Evolutionary conservation across 2,329 filamentous ascomycete species (phyloP).

Genomic region (Xylaria sp.): DNA sequence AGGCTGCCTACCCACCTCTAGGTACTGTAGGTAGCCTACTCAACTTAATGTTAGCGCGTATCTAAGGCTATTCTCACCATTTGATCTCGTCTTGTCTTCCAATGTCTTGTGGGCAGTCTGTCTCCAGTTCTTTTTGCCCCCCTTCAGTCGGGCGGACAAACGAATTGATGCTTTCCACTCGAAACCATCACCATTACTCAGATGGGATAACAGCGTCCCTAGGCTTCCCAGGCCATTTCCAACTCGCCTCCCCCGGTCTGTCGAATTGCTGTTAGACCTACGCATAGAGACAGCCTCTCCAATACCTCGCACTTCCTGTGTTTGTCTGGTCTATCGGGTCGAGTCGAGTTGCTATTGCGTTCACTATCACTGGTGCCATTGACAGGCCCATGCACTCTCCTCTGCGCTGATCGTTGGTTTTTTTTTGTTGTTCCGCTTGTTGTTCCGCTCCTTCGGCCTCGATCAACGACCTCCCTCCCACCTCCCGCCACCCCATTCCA

Average conservation of each 20-base stretch:
- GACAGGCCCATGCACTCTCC: slow-evolving; percentile 16
- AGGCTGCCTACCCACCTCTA: too few species aligned
- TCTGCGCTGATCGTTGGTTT: slow-evolving; percentile 12
- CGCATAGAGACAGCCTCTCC: neutral
- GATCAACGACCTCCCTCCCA: slow-evolving; percentile 4
- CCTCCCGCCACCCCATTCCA: slow-evolving; percentile 9
- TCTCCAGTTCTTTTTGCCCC: slow-evolving; percentile 9
- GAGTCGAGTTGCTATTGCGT: neutral
- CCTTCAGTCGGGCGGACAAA: slow-evolving; percentile 11
- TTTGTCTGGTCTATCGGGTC: slow-evolving; percentile 1
- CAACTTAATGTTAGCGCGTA: neutral
- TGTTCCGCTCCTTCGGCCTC: slow-evolving; percentile 27
- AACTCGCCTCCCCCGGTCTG: neutral
- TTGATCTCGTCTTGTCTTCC: neutral
- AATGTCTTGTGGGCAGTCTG: neutral
- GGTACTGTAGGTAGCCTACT: neutral
- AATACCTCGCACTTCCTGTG: neutral
- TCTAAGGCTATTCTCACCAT: neutral
- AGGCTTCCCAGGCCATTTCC: neutral
- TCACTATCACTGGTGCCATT: neutral
- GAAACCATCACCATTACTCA: slow-evolving; percentile 23
- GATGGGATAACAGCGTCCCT: slow-evolving; percentile 8
- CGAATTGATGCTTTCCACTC: slow-evolving; percentile 23
- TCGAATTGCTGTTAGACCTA: neutral
- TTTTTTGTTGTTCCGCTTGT: slow-evolving; percentile 6